Evolutionary conservation across 257 asterid genomes (phyloP).

Genomic region (Primulina tabacum): DNA sequence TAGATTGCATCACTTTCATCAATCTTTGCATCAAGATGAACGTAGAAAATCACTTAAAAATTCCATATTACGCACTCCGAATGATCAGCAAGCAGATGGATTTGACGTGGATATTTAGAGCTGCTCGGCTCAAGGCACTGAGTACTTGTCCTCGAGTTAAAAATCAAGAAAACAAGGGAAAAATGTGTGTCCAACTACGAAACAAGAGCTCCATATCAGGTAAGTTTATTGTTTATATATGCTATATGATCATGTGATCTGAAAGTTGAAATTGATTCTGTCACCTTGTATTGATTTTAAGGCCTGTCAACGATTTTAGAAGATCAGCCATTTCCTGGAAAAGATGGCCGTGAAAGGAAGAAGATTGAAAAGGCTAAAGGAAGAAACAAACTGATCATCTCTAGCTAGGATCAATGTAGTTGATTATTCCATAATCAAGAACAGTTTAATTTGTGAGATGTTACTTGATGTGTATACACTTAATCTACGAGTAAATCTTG

Average conservation of each 20-base stretch:
- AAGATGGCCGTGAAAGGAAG: constrained; percentile 33
- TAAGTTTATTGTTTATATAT: constrained; percentile 12
- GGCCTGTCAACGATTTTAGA: constrained; percentile 52
- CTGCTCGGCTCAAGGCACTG: constrained; percentile 34
- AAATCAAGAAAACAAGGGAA: constrained; percentile 9
- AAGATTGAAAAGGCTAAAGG: constrained; percentile 23
- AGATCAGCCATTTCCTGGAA: constrained; percentile 39
- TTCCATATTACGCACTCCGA: constrained; percentile 54
- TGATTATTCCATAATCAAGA: neutral
- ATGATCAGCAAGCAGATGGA: constrained; percentile 87
- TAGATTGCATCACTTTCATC: constrained; percentile 67
- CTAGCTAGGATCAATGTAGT: neutral
- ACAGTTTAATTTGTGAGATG: neutral
- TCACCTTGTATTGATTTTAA: constrained; percentile 18
- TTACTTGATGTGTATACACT: no score
- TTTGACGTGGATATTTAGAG: constrained; percentile 61
- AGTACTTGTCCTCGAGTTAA: neutral
- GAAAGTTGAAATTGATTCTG: neutral
- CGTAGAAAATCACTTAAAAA: constrained; percentile 25
- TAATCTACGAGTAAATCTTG: neutral
- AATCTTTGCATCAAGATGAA: constrained; percentile 38
- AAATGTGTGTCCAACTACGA: constrained; percentile 21
- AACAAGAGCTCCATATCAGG: constrained; percentile 41
- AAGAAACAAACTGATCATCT: constrained; percentile 20
- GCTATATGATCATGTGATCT: neutral